Evolutionary conservation across 2,329 filamentous ascomycete genomes (phyloP).

Genomic region (Colletotrichum karsti): DNA sequence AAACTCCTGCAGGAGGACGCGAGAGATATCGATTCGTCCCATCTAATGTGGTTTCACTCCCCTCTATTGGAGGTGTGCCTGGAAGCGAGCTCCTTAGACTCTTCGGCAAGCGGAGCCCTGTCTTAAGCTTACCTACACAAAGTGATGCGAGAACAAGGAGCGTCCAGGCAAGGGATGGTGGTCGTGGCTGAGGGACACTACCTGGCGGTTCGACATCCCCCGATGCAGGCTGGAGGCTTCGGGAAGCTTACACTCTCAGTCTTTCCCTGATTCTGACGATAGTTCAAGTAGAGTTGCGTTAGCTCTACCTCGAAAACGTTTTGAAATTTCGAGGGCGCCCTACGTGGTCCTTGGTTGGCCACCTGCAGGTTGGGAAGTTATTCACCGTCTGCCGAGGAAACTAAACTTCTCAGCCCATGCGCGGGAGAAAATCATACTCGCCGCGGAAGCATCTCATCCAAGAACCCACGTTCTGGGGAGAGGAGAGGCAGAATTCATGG

Average conservation of each 20-base stretch:
- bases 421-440: neutral
- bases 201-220: constrained; percentile 13
- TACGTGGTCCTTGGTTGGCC: neutral
- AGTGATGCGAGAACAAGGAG: neutral
- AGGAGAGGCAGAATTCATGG: neutral
- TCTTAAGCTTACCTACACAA: constrained; percentile 16
- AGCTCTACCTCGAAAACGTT: constrained; percentile 17
- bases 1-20: constrained; percentile 12
- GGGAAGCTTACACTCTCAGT: neutral
- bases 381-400: neutral
- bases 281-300: neutral
- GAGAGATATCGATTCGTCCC: constrained; percentile 3
- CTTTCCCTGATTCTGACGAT: constrained; percentile 11
- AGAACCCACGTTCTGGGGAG: neutral
- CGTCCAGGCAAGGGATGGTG: neutral
- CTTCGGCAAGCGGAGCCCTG: constrained; percentile 7
- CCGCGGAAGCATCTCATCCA: neutral
- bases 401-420: neutral
- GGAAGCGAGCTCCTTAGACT: neutral
- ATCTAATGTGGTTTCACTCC: constrained; percentile 17
- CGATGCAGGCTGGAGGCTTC: constrained; percentile 20
- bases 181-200: neutral
- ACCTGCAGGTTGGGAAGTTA: neutral
- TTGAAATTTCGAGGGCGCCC: neutral
- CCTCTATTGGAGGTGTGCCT: neutral